Percentiles rank a stretch among this genome's conserved stretches.
phyloP scores from a whole-genome alignment of 768 basidiomycete species.

The Hericium alpestre region DNA sequence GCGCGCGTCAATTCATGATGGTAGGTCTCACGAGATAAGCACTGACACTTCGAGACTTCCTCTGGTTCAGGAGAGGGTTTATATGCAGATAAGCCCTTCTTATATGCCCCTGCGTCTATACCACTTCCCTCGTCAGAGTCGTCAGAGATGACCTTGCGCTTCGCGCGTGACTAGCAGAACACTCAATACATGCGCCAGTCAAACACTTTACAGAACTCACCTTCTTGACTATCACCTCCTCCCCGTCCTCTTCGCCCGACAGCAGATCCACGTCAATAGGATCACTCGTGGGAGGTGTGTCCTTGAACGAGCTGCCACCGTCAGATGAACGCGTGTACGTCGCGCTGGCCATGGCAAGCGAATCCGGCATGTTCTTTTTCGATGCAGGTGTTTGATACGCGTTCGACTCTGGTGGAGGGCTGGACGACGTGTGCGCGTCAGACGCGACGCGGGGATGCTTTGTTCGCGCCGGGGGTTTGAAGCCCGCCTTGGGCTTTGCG shows the following conservation, averaged over 20 bases:
- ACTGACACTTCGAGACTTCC: not conserved
- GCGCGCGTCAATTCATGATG: not conserved
- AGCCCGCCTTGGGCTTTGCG: not conserved
- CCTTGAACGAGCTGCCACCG: slow-evolving; percentile 32
- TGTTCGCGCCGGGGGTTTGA: not conserved
- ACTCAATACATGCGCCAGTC: not conserved
- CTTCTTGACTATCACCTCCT: not conserved
- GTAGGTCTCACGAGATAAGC: not conserved
- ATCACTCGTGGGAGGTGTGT: slow-evolving; percentile 72
- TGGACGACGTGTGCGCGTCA: slow-evolving; percentile 6
- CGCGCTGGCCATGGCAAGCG: slow-evolving; percentile 29
- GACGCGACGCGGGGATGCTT: slow-evolving; percentile 1
- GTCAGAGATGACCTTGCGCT: slow-evolving; percentile 58
- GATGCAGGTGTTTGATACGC: slow-evolving; percentile 12
- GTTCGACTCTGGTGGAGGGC: slow-evolving; percentile 7
- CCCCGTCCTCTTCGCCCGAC: slow-evolving; percentile 34
- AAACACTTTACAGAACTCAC: not conserved
- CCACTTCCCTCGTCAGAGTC: slow-evolving; percentile 62
- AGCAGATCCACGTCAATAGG: slow-evolving; percentile 69
- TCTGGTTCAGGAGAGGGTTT: slow-evolving; percentile 6
- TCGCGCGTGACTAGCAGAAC: slow-evolving; percentile 17
- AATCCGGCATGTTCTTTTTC: slow-evolving; percentile 16
- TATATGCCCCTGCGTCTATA: slow-evolving; percentile 1
- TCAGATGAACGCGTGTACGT: slow-evolving; percentile 36
- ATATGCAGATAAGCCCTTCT: slow-evolving; percentile 12